Base-by-base conservation (phyloP, 108 stramenopile species). In the Chaetoceros muelleri region DNA sequence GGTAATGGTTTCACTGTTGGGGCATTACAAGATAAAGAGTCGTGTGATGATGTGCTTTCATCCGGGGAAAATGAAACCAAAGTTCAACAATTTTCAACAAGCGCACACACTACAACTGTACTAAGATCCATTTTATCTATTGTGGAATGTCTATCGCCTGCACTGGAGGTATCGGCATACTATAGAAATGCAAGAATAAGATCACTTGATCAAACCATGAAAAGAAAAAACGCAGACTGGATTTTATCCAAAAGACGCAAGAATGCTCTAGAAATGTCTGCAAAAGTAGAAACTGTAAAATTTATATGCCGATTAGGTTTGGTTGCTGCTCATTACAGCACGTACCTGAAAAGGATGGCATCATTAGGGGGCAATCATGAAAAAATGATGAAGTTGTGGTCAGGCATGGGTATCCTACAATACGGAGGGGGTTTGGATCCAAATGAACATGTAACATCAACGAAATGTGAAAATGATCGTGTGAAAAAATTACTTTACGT, bases 401-500 rank as follows among this genome's bases (percentile, higher is more conserved):
- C 13, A 40, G 34, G 34, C 5, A 40, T 13, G 5, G 34, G 34
- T 40, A 40, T 40, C 34, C 34, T 40, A 40, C 8, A 40, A 40
- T 5, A 40, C 5, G 34, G 34, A 40, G 34, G 34, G 8, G 13
- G 5, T 10, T 40, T 40, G 13, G 34, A 10, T 40, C 34, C 34
- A 40, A 13, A 40, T 13, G 24, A 17, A 10, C 27, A 48, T 2
- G 65, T 56, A 24, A 51, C 66, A 25, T 27, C 64, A 1, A 46
- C 26, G n/a, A 46, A 58, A 25, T 40, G 62, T 29, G 44, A 56
- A 34, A 30, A 58, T 28, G 30, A 21, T 5, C 29, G 60, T 1
- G 19, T 53, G 52, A 60, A 57, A 44, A 54, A 66, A n/a, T 31
- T 51, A 28, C n/a, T 30, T 18, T 71, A 76, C 30, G 55, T 67